phyloP scores from a whole-genome alignment of 2,329 filamentous ascomycete species.

The Colletotrichum ledebouriae region DNA sequence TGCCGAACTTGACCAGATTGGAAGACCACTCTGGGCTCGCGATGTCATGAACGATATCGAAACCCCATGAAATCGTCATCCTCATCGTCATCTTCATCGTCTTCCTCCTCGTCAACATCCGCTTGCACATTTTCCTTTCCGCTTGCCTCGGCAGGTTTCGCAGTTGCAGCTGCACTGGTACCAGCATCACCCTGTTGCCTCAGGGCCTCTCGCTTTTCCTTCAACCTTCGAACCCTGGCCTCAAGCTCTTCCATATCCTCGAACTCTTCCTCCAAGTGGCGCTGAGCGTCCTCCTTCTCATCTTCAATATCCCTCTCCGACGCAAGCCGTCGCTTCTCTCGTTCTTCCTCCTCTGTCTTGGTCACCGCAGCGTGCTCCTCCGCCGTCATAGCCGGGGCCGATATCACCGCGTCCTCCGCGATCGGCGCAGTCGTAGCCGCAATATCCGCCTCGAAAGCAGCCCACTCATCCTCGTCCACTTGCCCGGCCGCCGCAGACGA shows the following conservation, averaged over 20 bases:
- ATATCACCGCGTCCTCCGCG: constrained; percentile 70
- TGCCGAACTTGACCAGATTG: background rate
- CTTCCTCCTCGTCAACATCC: constrained; percentile 49
- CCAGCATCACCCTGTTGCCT: constrained; percentile 56
- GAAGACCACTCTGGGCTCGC: background rate
- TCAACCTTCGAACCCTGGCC: constrained; percentile 75
- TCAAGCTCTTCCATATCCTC: constrained; percentile 87
- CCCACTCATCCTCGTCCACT: constrained; percentile 84
- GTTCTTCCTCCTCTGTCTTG: constrained; percentile 64
- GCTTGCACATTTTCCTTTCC: constrained; percentile 50
- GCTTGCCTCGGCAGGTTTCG: constrained; percentile 40
- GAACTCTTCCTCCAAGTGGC: constrained; percentile 81
- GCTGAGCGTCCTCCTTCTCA: constrained; percentile 81
- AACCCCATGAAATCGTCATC: constrained; percentile 73
- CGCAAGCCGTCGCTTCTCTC: constrained; percentile 65
- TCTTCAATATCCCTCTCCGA: constrained; percentile 70
- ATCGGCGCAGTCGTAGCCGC: constrained; percentile 60
- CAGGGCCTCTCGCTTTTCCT: constrained; percentile 78
- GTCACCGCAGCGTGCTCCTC: constrained; percentile 71
- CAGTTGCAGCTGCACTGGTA: constrained; percentile 42
- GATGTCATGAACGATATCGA: constrained; percentile 56
- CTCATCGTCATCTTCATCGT: constrained; percentile 61
- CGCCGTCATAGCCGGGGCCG: constrained; percentile 75
- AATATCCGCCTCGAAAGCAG: constrained; percentile 88
- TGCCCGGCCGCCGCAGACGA: constrained; percentile 42